These are phyloP conservation scores for Septoria linicola DNA, from an alignment of 2,329 filamentous ascomycete species.

Conservation along the genomic window DNA sequence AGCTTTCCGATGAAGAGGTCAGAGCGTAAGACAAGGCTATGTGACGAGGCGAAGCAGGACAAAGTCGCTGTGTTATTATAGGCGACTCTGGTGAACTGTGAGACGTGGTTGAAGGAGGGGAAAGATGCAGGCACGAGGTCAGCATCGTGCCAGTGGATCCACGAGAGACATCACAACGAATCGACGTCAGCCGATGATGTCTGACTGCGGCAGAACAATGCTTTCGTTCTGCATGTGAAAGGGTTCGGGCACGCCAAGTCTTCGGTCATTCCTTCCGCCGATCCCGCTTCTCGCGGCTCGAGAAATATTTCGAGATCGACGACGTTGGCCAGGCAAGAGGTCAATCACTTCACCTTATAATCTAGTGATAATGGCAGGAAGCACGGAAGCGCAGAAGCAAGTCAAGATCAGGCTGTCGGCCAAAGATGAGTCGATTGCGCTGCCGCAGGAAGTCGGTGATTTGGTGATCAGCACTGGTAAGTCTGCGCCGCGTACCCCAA, in stretches of 20 bases:
- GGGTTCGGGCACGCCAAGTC: neutral
- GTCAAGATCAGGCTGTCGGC: conserved; percentile 57
- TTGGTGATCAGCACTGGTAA: conserved; percentile 59
- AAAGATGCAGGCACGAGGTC: neutral
- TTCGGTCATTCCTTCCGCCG: neutral
- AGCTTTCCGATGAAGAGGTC: conserved; percentile 2
- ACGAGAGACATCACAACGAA: neutral
- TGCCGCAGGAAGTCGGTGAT: conserved; percentile 55
- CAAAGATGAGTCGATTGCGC: conserved; percentile 52
- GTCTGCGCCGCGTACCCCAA: neutral
- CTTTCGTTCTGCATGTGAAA: conserved; percentile 8
- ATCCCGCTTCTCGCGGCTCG: too few relatives aligned
- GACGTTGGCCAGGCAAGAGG: neutral
- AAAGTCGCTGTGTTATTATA: neutral
- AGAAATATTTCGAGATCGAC: conserved; percentile 3
- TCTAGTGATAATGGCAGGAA: conserved; percentile 21
- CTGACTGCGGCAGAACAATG: conserved; percentile 5
- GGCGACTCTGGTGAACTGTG: neutral
- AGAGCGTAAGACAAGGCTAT: conserved; percentile 3
- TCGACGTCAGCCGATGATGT: conserved; percentile 9
- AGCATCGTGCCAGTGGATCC: neutral
- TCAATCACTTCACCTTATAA: neutral
- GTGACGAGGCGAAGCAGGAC: neutral
- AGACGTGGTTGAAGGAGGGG: conserved; percentile 6
- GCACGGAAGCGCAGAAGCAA: conserved; percentile 39